A percentile compares a stretch with the other conserved stretches of the same genome.
phyloP scores from a whole-genome alignment of 2,329 filamentous ascomycete genomes.

The Metarhizium humberi region DNA sequence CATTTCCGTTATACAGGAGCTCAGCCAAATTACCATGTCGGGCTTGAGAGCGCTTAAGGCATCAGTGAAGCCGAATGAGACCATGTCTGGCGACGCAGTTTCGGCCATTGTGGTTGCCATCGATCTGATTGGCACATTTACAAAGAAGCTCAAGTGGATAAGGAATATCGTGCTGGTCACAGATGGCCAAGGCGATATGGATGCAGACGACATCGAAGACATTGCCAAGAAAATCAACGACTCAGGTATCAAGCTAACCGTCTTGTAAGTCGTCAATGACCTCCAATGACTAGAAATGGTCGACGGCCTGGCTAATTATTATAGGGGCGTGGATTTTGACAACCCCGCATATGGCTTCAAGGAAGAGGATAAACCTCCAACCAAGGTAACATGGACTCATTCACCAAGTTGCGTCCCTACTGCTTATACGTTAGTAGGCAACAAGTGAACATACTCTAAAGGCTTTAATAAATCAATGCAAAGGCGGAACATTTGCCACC shows the following conservation, averaged over 20 bases:
- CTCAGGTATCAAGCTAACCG: slow-evolving; percentile 64
- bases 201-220: slow-evolving; percentile 58
- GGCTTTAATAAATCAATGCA: slow-evolving; percentile 55
- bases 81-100: slow-evolving; percentile 68
- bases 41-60: slow-evolving; percentile 57
- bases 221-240: slow-evolving; percentile 68
- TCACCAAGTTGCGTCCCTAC: no score
- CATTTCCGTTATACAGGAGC: slow-evolving; percentile 69
- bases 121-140: slow-evolving; percentile 72
- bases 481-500: slow-evolving; percentile 67
- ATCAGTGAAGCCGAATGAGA: slow-evolving; percentile 57
- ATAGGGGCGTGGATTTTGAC: slow-evolving; percentile 85
- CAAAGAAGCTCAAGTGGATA: slow-evolving; percentile 73
- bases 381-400: slow-evolving; percentile 46
- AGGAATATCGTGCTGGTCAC: slow-evolving; percentile 79
- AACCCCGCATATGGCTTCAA: slow-evolving; percentile 83
- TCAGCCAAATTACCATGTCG: slow-evolving; percentile 52
- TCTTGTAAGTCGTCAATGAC: slow-evolving; percentile 51
- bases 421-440: slow-evolving; percentile 15
- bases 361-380: slow-evolving; percentile 70
- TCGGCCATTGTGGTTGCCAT: slow-evolving; percentile 81
- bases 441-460: slow-evolving; percentile 64
- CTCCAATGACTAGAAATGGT: no score
- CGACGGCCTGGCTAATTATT: neutral
- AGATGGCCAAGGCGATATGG: slow-evolving; percentile 65